Evolutionary conservation across 2,329 filamentous ascomycete species (phyloP).

Genomic region (Rhynchosporium secalis): DNA sequence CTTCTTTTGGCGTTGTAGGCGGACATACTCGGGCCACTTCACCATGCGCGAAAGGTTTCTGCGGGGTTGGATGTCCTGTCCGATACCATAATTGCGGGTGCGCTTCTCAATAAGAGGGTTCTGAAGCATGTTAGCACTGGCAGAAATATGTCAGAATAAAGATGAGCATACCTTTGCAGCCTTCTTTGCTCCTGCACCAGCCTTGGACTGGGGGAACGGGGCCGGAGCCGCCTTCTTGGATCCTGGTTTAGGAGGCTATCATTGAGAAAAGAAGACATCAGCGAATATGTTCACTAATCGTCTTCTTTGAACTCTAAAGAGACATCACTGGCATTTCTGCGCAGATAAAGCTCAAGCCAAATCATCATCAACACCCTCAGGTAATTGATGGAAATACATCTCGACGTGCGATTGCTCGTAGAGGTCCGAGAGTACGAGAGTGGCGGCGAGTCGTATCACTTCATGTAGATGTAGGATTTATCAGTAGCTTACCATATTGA

Average conservation of each 20-base stretch:
- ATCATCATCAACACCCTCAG: conserved; percentile 52
- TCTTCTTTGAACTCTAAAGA: conserved; percentile 96
- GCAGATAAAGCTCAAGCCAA: conserved; percentile 61
- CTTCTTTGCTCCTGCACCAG: conserved; percentile 82
- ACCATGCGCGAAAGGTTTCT: conserved; percentile 98
- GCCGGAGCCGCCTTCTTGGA: conserved; percentile 92
- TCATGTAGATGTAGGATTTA: conserved; percentile 30
- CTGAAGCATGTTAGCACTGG: conserved; percentile 49
- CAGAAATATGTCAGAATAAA: conserved; percentile 10
- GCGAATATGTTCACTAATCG: conserved; percentile 75
- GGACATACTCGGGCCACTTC: conserved; percentile 99
- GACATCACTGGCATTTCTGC: conserved; percentile 47
- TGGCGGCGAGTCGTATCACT: conserved; percentile 38
- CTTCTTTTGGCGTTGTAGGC: conserved; percentile 82
- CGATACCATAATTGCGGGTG: conserved; percentile 95
- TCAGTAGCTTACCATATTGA: conserved; percentile 63
- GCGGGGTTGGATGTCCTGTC: conserved; percentile 96
- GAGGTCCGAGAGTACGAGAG: conserved; percentile 43
- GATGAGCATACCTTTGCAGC: conserved; percentile 78
- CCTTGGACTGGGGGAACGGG: conserved; percentile 94
- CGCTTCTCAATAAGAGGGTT: conserved; percentile 99
- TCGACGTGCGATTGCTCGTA: conserved; percentile 43
- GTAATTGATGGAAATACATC: conserved; percentile 39
- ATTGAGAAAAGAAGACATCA: conserved; percentile 99
- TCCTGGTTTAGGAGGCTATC: conserved; percentile 97